phyloP scores from a whole-genome alignment of 192 early-diverging fungal species.

The Linnemannia hyalina region DNA sequence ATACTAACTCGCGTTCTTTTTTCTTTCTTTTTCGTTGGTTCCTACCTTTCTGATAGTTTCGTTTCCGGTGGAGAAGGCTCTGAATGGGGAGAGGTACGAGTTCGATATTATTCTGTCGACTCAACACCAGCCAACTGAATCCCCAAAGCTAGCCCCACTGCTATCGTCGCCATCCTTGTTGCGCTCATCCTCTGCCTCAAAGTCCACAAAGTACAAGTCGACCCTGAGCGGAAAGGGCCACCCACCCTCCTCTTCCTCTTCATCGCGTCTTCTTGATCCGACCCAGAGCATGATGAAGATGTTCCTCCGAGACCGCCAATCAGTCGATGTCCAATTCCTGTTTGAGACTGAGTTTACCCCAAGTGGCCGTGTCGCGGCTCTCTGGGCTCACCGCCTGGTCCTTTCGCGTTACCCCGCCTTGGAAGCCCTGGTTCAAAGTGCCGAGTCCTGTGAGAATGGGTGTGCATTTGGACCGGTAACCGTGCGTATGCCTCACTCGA shows the following conservation, averaged over 20 bases:
- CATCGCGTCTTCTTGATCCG: neutral
- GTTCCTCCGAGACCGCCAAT: neutral
- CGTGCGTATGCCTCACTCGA: too few species aligned
- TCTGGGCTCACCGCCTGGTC: neutral
- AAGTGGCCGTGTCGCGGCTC: neutral
- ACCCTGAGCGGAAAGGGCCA: neutral
- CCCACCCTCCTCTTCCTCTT: neutral
- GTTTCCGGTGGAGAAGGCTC: neutral
- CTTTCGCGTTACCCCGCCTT: neutral
- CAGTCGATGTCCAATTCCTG: neutral
- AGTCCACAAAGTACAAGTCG: neutral
- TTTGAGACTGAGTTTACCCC: neutral
- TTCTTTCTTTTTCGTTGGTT: neutral
- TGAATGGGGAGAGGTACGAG: neutral
- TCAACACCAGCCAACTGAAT: neutral
- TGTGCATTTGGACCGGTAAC: too few species aligned
- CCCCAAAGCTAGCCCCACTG: neutral
- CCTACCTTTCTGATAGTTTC: neutral
- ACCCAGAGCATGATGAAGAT: neutral
- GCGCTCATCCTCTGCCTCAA: neutral
- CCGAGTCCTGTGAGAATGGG: neutral
- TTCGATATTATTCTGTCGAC: neutral
- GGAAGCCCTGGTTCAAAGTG: neutral
- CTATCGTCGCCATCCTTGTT: neutral
- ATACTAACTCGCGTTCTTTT: too few species aligned